Percentiles rank a stretch among this genome's conserved stretches.
phyloP scores from a whole-genome alignment of 148 eudicot species.

The Vaccinium corymbosum region DNA sequence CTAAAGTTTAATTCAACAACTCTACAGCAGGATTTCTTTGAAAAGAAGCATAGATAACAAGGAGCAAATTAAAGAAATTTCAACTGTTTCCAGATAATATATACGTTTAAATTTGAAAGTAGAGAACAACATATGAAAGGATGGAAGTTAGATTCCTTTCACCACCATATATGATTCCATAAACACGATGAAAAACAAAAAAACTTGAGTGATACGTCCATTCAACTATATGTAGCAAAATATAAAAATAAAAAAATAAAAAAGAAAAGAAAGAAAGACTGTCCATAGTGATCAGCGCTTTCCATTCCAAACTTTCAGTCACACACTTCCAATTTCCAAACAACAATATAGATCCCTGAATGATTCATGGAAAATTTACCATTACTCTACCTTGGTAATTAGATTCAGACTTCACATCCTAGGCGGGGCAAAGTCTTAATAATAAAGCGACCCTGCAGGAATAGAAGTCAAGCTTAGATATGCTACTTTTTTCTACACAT shows the following conservation, averaged over 20 bases:
- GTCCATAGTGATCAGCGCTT: neutral
- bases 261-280: neutral
- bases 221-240: neutral
- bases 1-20: too few relatives aligned
- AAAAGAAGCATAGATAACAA: neutral
- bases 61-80: neutral
- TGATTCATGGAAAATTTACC: neutral
- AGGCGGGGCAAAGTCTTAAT: constrained; percentile 12
- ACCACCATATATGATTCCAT: too few relatives aligned
- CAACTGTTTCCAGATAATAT: neutral
- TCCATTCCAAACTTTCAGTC: neutral
- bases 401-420: constrained; percentile 18
- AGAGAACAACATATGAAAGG: too few relatives aligned
- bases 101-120: too few relatives aligned
- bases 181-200: too few relatives aligned
- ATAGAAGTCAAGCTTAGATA: neutral
- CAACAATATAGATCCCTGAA: neutral
- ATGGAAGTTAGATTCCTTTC: too few relatives aligned
- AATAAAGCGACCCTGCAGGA: constrained; percentile 40
- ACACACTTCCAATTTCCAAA: neutral
- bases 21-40: neutral
- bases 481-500: neutral
- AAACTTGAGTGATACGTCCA: neutral
- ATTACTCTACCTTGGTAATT: constrained; percentile 18
- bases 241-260: neutral